Percentiles rank a stretch among this genome's conserved stretches.
phyloP scores from a whole-genome alignment of 495 filamentous ascomycete genomes.

The Friedmanniomyces endolithicus region DNA sequence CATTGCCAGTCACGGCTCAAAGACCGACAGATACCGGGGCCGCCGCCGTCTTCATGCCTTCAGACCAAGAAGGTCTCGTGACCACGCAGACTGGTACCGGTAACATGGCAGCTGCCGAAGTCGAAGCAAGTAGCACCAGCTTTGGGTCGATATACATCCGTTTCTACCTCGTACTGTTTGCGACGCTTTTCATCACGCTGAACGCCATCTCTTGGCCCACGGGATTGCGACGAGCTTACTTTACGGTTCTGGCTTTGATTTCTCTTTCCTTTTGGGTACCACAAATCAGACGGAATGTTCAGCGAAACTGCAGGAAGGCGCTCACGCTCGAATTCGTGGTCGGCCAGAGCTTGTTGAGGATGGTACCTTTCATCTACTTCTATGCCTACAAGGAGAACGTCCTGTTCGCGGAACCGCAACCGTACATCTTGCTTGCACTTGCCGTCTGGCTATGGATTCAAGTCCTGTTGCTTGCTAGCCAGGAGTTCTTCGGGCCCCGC shows the following conservation, averaged over 20 bases:
- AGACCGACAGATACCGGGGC: conserved; percentile 36
- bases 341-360: conserved; percentile 64
- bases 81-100: conserved; percentile 31
- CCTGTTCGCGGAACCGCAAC: conserved; percentile 61
- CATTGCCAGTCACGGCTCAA: conserved; percentile 49
- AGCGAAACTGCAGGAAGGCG: conserved; percentile 81
- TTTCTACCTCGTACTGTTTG: conserved; percentile 60
- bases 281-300: conserved; percentile 79
- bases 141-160: conserved; percentile 67
- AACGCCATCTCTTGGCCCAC: conserved; percentile 65
- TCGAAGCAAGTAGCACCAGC: conserved; percentile 14
- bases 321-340: conserved; percentile 77
- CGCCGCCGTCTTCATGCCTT: conserved; percentile 65
- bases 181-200: conserved; percentile 59
- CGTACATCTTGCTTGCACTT: conserved; percentile 46
- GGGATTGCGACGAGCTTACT: conserved; percentile 54
- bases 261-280: conserved; percentile 88
- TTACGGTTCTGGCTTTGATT: conserved; percentile 50
- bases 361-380: conserved; percentile 72
- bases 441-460: conserved; percentile 89
- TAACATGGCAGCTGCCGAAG: conserved; percentile 10
- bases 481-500: conserved; percentile 76
- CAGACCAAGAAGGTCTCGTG: conserved; percentile 67
- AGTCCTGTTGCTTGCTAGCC: conserved; percentile 58
- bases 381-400: conserved; percentile 63